Conservation (phyloP, 768 basidiomycete genomes). For the Lactarius sanguifluus region DNA sequence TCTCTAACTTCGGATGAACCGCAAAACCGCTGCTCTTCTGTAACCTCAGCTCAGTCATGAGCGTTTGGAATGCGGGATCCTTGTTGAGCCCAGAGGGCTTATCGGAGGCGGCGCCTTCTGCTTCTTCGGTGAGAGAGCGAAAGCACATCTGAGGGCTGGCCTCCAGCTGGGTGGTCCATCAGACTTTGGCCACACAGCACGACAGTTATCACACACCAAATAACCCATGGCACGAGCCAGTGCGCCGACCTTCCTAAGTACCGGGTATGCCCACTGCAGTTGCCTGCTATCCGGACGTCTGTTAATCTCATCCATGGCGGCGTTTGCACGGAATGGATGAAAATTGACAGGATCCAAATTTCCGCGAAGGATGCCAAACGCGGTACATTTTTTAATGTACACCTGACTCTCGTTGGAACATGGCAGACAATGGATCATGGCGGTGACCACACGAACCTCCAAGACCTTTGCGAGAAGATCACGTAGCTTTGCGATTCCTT, state of each 20-base stretch:
- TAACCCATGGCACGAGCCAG: slow-evolving; percentile 87
- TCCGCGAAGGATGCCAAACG: slow-evolving; percentile 46
- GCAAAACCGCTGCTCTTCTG: slow-evolving; percentile 54
- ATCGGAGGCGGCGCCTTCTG: slow-evolving; percentile 43
- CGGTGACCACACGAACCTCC: slow-evolving; percentile 49
- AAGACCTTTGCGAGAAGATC: slow-evolving; percentile 71
- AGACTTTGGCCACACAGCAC: slow-evolving; percentile 20
- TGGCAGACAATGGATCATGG: neutral
- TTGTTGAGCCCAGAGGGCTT: slow-evolving; percentile 43
- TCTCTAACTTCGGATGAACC: slow-evolving; percentile 92
- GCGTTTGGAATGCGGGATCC: slow-evolving; percentile 59
- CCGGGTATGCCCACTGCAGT: slow-evolving; percentile 50
- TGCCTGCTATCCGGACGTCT: slow-evolving; percentile 29
- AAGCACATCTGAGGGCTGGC: slow-evolving; percentile 81
- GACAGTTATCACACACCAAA: slow-evolving; percentile 52
- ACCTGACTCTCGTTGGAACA: neutral
- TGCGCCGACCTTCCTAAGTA: slow-evolving; percentile 52
- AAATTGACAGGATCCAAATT: slow-evolving; percentile 57
- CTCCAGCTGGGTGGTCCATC: slow-evolving; percentile 57
- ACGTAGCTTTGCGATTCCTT: slow-evolving; percentile 62
- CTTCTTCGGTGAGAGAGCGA: slow-evolving; percentile 53
- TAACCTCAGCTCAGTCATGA: slow-evolving; percentile 67
- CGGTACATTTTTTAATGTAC: slow-evolving; percentile 10
- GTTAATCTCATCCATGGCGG: slow-evolving; percentile 41
- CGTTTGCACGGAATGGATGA: slow-evolving; percentile 62